Percentiles rank a stretch among this genome's conserved stretches.
Conservation (phyloP, 2,329 filamentous ascomycete species). For the Penicillium sp. region DNA sequence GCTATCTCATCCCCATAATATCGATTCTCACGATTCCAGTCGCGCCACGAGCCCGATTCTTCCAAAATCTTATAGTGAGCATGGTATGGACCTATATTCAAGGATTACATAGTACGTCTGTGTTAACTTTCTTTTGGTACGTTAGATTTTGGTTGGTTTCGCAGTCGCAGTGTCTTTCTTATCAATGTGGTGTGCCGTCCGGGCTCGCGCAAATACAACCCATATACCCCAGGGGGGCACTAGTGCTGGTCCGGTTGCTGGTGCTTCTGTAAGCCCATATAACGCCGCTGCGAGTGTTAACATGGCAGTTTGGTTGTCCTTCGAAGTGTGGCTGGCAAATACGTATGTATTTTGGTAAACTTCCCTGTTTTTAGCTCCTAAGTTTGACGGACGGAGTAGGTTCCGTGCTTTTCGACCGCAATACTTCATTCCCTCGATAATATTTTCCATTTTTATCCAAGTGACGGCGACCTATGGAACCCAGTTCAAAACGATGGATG, state of each 20-base stretch:
- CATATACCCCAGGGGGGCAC: background rate
- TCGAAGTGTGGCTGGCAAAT: slow-evolving; percentile 2
- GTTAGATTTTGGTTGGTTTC: background rate
- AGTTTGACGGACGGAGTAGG: background rate
- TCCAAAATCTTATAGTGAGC: background rate
- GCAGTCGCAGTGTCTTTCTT: background rate
- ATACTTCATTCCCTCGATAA: slow-evolving; percentile 1
- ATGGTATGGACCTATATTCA: background rate
- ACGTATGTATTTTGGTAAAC: background rate
- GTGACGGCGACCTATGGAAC: slow-evolving; percentile 1
- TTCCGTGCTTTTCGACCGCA: slow-evolving; percentile 5
- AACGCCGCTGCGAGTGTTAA: background rate
- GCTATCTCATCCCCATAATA: slow-evolving; percentile 5
- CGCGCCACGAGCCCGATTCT: background rate
- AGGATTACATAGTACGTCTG: background rate
- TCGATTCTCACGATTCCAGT: slow-evolving; percentile 1
- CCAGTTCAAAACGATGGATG: background rate
- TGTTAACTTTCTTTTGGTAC: background rate
- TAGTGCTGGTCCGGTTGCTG: background rate
- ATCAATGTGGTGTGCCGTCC: slow-evolving; percentile 2
- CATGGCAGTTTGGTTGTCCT: background rate
- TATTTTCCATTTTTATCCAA: slow-evolving; percentile 3
- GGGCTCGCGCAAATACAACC: slow-evolving; percentile 2
- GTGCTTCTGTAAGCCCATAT: background rate
- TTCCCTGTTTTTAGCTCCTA: background rate